Base-by-base conservation (phyloP, 129 eudicot genomes). In the Helichrysum umbraculigerum region DNA sequence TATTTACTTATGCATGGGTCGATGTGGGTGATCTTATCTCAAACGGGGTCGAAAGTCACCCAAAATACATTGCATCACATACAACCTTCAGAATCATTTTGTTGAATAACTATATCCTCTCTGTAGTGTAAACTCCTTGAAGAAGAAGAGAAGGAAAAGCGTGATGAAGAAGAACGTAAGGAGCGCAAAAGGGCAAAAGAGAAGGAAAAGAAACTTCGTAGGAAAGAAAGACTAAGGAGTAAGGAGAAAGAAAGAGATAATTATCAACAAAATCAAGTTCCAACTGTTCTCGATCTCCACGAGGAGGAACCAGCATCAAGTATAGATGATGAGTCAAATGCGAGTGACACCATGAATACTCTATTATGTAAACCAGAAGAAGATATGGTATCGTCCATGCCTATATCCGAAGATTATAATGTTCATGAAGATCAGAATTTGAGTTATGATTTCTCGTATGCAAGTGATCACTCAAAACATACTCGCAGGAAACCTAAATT, bases 61-160 rank as follows among this genome's bases (percentile, higher is more conserved):
- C 19, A 35, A 58, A 58, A 17, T 35, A n/a, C 37, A 58, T 58
- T 62, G 3, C 29, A 39, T 39, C 47, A 20, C 50, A 68, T 68
- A 37, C 30, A 68, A 68, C 32, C 72, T 68, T 28, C 3, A 20
- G 25, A 11, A 19, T 37, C 16, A n/a, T 22, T 68, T 11, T 39
- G 3, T 37, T 68, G 0, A 39, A 41, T 16, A 37, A 39, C 59
- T 68, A 57, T 42, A 4, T 30, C 71, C 25, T 51, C 44, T 87
- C 20, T 30, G 19, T 82, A 94, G 98, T 84, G 72, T 82, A 94
- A 94, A 79, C 97, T 94, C 67, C 97, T 94, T 66, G 97, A 94
- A 84, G 98, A 94, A 82, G 98, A 94, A 84, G 98, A 94, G 85
- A 94, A 87, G 71, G 98, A 94, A 87, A 94, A 88, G 75, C 90